phyloP scores from a whole-genome alignment of 192 early-diverging fungal species.

The Backusella westeae region DNA sequence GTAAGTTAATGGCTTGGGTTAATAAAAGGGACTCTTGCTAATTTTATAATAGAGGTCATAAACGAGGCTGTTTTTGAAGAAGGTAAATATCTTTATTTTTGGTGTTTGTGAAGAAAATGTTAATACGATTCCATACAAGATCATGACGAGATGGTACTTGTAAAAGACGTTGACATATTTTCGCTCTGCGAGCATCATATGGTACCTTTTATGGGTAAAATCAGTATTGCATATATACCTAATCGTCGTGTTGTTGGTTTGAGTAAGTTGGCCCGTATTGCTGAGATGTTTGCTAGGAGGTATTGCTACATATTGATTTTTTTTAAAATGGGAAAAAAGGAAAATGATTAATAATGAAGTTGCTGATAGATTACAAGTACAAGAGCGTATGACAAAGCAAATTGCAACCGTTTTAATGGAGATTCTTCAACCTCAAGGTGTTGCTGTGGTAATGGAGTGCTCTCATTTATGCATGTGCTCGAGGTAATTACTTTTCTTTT shows the following conservation, averaged over 20 bases:
- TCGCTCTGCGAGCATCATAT: slow-evolving; percentile 98
- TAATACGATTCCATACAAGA: slow-evolving; percentile 43
- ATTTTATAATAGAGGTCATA: slow-evolving; percentile 60
- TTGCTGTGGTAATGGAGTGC: slow-evolving; percentile 97
- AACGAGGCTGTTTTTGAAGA: slow-evolving; percentile 98
- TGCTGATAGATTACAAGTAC: slow-evolving; percentile 78
- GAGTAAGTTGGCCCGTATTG: slow-evolving; percentile 95
- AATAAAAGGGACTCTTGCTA: not conserved
- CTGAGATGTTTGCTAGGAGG: slow-evolving; percentile 94
- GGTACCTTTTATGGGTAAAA: slow-evolving; percentile 97
- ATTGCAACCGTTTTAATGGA: slow-evolving; percentile 88
- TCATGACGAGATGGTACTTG: slow-evolving; percentile 99
- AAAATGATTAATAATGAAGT: not conserved
- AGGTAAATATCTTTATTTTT: slow-evolving; percentile 36
- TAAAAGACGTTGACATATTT: slow-evolving; percentile 94
- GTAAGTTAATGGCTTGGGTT: slow-evolving; percentile 24
- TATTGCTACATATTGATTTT: not conserved
- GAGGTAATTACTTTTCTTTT: slow-evolving; percentile 9
- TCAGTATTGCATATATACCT: slow-evolving; percentile 96
- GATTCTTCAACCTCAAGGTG: slow-evolving; percentile 91
- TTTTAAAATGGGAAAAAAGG: not conserved
- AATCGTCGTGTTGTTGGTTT: slow-evolving; percentile 93
- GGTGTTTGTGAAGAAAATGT: not conserved
- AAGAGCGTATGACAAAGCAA: slow-evolving; percentile 98
- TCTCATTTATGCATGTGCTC: slow-evolving; percentile 57